Base-by-base conservation (phyloP, 192 early-diverging fungal species). In the Mortierella hygrophila region DNA sequence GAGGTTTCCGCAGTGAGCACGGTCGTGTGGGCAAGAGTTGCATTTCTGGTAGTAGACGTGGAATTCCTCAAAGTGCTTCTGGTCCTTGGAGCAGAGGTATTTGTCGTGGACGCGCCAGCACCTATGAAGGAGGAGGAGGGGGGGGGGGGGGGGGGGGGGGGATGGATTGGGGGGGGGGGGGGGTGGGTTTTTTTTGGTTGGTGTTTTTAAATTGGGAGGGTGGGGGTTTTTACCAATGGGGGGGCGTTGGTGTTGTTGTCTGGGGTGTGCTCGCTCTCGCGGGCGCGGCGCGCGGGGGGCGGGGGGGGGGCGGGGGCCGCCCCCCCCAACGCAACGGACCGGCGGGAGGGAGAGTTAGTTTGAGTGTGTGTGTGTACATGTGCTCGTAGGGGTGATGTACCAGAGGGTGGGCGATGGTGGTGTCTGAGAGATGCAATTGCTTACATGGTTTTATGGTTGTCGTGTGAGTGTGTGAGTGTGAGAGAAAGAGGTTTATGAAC, bases 41-140 rank as follows among this genome's bases (percentile, higher is more conserved):
- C 84, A 86, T 72, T 86, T 86, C 77, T 86, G 84, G 54, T 86
- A 86, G 54, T 86, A 86, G 57, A 86, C 84, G 44, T 86, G 84
- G 38, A 55, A 86, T 72, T 86, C 78, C 65, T 86, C 79, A 78
- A 86, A 86, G 75, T 86, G 84, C 35, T 72, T 40, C 79, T 86
- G 41, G 72, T 86, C 79, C 10, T 26, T 70, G 10, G 84, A 86
- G 76, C 84, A 86, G 7, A 86, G 72, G 75, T 86, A 86, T 49
- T 86, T 86, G 68, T 86, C 84, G 49, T 86, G 84, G 60, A 86
- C 84, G 55, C 76, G 75, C 84, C 84, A 86, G 72, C 84, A 86
- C 84, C 84, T 86, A 77, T 29, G n/a, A 38, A 44, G 37, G n/a
- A 55, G 6, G 13, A 23, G 40, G 21, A 4, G 6, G 35, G 44